phyloP scores from a whole-genome alignment of 495 filamentous ascomycete genomes.

The Daldinia vernicosa region DNA sequence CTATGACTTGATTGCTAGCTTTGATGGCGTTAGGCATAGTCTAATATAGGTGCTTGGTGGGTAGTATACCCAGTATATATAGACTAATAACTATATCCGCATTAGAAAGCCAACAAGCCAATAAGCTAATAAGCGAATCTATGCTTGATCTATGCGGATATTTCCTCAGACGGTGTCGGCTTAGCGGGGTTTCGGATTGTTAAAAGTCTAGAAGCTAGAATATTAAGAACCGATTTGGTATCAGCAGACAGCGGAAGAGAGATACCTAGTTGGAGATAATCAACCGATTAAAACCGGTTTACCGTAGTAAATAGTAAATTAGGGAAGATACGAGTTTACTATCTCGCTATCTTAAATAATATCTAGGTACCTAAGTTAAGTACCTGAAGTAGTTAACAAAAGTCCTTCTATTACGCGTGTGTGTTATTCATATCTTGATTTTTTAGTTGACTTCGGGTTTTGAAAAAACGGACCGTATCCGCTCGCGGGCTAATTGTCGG shows the following conservation, averaged over 20 bases:
- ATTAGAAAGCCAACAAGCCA: conserved; percentile 1
- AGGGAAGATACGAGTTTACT: neutral
- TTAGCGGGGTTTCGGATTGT: conserved; percentile 32
- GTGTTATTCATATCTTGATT: neutral
- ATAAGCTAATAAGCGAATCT: conserved; percentile 5
- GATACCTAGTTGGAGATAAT: neutral
- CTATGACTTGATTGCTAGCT: conserved; percentile 30
- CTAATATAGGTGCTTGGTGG: neutral
- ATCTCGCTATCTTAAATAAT: neutral
- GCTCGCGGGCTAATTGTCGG: neutral
- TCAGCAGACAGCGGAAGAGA: neutral
- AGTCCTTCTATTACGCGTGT: neutral
- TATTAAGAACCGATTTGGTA: neutral
- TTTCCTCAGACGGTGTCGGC: conserved; percentile 27
- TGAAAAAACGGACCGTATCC: neutral
- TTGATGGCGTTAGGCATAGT: conserved; percentile 17
- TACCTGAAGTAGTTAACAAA: neutral
- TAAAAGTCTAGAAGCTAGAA: neutral
- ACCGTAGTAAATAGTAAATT: neutral
- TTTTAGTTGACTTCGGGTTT: neutral
- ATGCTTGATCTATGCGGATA: conserved; percentile 20
- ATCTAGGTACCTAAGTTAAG: no score
- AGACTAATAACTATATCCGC: conserved; percentile 14
- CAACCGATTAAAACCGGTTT: neutral
- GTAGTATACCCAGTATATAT: neutral